phyloP scores from a whole-genome alignment of 23 red algal species.

The Gracilaria caudata region DNA sequence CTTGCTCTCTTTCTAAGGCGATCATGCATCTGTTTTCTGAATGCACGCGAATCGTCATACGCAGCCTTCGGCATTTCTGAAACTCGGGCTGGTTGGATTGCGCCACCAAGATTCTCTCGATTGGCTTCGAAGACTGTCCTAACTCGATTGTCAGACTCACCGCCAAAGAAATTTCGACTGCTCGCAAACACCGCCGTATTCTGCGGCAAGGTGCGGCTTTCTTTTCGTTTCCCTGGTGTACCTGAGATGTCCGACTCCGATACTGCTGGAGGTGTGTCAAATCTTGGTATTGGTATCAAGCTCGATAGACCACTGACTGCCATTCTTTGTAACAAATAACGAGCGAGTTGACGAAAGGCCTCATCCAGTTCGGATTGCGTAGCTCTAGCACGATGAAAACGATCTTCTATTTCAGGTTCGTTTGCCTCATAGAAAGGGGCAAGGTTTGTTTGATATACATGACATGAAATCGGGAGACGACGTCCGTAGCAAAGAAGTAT shows the following conservation, averaged over 20 bases:
- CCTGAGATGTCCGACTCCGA: neutral
- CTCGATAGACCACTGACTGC: conserved; percentile 25
- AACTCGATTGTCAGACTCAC: conserved; percentile 27
- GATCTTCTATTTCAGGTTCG: conserved; percentile 34
- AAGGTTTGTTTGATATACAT: conserved; percentile 14
- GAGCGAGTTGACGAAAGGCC: conserved; percentile 30
- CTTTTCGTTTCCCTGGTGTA: neutral
- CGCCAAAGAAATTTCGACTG: conserved; percentile 30
- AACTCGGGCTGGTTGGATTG: conserved; percentile 13
- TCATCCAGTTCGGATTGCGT: neutral
- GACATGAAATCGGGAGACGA: conserved; percentile 15
- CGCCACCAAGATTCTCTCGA: conserved; percentile 21
- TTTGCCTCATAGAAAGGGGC: conserved; percentile 24
- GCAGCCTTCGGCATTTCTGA: conserved; percentile 36
- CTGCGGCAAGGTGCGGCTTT: neutral
- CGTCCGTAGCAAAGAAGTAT: conserved; percentile 32
- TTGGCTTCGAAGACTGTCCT: conserved; percentile 5
- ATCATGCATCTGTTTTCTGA: conserved; percentile 8
- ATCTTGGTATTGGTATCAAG: conserved; percentile 25
- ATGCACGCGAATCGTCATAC: conserved; percentile 19
- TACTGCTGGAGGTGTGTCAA: neutral
- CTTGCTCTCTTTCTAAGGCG: neutral
- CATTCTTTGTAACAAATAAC: conserved; percentile 35
- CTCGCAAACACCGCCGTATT: conserved; percentile 21
- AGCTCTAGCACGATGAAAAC: neutral